A percentile compares a stretch with the other conserved stretches of the same genome.
phyloP scores from a whole-genome alignment of 140 eudicot species.

The Eryngium alpinum region DNA sequence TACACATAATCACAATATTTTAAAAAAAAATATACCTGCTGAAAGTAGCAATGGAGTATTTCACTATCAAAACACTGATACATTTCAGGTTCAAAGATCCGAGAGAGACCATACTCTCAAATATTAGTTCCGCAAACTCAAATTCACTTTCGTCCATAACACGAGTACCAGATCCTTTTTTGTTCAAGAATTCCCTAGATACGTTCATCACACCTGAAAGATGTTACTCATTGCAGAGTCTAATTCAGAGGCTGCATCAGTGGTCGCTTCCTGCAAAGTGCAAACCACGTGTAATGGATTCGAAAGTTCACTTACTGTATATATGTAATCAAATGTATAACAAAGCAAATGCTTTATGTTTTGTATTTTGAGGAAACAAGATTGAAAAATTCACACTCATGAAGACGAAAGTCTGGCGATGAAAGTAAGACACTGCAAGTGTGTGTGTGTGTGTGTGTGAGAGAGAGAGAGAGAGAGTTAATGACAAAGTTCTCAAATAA shows the following conservation, averaged over 20 bases:
- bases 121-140: conserved; percentile 79
- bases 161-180: conserved; percentile 41
- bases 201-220: conserved; percentile 67
- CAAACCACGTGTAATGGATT: conserved; percentile 10
- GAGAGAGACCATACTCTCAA: conserved; percentile 89
- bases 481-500: conserved; percentile 4
- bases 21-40: conserved; percentile 50
- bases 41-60: conserved; percentile 56
- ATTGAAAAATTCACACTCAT: conserved; percentile 91
- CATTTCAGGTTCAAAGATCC: conserved; percentile 85
- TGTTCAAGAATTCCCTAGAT: conserved; percentile 59
- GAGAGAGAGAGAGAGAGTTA: conserved; percentile 6
- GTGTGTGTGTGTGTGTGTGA: too few relatives aligned
- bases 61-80: conserved; percentile 46
- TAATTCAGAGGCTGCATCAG: conserved; percentile 66
- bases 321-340: neutral
- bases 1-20: neutral
- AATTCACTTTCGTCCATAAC: conserved; percentile 47
- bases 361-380: conserved; percentile 81
- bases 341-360: neutral
- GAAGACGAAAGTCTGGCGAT: conserved; percentile 96
- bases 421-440: conserved; percentile 86
- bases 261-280: conserved; percentile 76
- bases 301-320: neutral
- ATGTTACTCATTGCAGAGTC: conserved; percentile 82